These are phyloP conservation scores for Tetrapisispora iriomotensis DNA, from an alignment of 805 yeast genomes.

Conservation along the genomic window DNA sequence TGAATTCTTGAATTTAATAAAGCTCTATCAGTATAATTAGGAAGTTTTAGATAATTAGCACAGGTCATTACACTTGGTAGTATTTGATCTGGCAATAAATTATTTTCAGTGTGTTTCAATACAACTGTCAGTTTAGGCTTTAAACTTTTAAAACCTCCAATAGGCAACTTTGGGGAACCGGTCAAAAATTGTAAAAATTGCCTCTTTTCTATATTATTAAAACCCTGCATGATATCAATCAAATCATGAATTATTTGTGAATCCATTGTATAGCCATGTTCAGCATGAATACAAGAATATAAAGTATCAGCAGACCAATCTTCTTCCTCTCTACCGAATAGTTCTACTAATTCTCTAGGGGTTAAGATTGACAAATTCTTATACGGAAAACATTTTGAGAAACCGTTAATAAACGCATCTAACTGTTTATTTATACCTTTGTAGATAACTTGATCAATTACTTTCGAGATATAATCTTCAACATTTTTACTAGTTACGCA, in stretches of 20 bases:
- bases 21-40: slow-evolving; percentile 59
- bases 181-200: slow-evolving; percentile 78
- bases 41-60: slow-evolving; percentile 86
- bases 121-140: slow-evolving; percentile 84
- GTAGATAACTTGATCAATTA: slow-evolving; percentile 50
- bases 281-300: slow-evolving; percentile 57
- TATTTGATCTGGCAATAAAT: slow-evolving; percentile 59
- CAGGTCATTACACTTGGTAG: slow-evolving; percentile 98
- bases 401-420: slow-evolving; percentile 65
- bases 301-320: slow-evolving; percentile 75
- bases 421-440: slow-evolving; percentile 59
- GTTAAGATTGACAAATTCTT: slow-evolving; percentile 60
- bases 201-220: slow-evolving; percentile 49
- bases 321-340: slow-evolving; percentile 73
- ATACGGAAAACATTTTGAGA: slow-evolving; percentile 74
- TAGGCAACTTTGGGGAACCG: slow-evolving; percentile 86
- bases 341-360: slow-evolving; percentile 57
- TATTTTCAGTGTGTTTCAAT: slow-evolving; percentile 67
- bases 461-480: slow-evolving; percentile 44
- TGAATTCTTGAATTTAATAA: slow-evolving; percentile 48
- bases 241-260: slow-evolving; percentile 54
- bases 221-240: slow-evolving; percentile 49
- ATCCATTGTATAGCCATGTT: slow-evolving; percentile 78
- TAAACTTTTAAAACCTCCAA: slow-evolving; percentile 83
- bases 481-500: slow-evolving; percentile 45